Evolutionary conservation across 2,329 filamentous ascomycete genomes (phyloP), one percentile per base, ranked within the genome.

Genomic region (Ophiostoma angusticollis): DNA sequence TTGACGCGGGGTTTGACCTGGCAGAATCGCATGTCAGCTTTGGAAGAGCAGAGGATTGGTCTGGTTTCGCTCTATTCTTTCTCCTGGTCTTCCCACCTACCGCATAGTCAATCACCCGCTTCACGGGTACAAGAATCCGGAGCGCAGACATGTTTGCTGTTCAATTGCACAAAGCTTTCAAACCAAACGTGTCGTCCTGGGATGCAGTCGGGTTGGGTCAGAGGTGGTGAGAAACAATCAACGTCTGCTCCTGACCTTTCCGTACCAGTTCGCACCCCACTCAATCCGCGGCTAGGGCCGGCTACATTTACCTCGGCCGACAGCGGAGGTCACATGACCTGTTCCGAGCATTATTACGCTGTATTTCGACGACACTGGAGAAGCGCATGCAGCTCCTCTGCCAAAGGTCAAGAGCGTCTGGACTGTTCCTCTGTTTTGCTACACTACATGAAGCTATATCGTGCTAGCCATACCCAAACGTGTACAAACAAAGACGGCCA

Each of bases 31-130:
- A 13, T 22, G 40, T 34, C 23, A 28, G 33, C 13, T n/a, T 9
- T 17, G n/a, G n/a, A n/a, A n/a, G n/a, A n/a, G n/a, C n/a, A n/a
- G n/a, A n/a, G n/a, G n/a, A n/a, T n/a, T n/a, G 7, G 22, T 29
- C 14, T 28, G 14, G 6, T 33, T 21, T 21, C 16, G 19, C 16
- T 5, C 22, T 18, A 12, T 14, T 41, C 17, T 17, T 29, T 17
- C 19, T 29, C 22, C n/a, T 30, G 29, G 13, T 16, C 13, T 6
- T 21, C 11, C 29, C 6, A 40, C 76, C 57, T 64, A 85, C 81
- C 52, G 82, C 80, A 72, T 84, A 86, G 71, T 87, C 82, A 66
- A 87, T 85, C 36, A 87, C 82, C 74, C 82, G 68, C 67, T 87
- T 87, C 34, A 87, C 67, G 60, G 82, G 82, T 4, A 87, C 81